These are phyloP conservation scores for Penicillium cataractarum DNA, from an alignment of 495 filamentous ascomycete species.

Conservation along the genomic window DNA sequence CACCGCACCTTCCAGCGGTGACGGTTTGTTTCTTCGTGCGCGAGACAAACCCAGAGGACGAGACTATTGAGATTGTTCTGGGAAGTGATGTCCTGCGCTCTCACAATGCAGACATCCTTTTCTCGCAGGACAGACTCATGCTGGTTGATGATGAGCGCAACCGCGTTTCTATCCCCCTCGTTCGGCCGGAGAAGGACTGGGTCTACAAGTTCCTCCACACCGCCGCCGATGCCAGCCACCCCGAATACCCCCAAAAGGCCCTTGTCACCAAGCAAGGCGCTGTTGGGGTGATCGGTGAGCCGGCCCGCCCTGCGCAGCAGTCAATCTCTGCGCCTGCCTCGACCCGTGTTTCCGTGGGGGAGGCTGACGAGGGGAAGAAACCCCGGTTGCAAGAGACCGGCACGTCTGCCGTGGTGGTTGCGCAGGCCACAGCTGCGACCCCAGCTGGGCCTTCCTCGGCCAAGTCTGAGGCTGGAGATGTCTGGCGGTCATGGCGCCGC, in stretches of 20 bases:
- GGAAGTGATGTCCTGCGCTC: constrained; percentile 86
- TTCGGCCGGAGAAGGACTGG: constrained; percentile 85
- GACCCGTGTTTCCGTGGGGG: constrained; percentile 33
- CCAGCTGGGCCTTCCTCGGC: constrained; percentile 39
- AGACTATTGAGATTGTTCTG: constrained; percentile 75
- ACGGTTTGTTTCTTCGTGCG: constrained; percentile 76
- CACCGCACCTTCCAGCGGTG: constrained; percentile 77
- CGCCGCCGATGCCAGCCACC: constrained; percentile 39
- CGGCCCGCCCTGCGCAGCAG: constrained; percentile 15
- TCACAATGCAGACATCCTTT: constrained; percentile 87
- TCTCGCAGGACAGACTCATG: constrained; percentile 86
- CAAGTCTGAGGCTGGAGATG: constrained; percentile 52
- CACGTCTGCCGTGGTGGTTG: not conserved
- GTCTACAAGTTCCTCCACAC: constrained; percentile 77
- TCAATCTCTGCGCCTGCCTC: constrained; percentile 30
- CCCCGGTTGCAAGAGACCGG: constrained; percentile 14
- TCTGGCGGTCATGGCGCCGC: constrained; percentile 74
- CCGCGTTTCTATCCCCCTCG: constrained; percentile 90
- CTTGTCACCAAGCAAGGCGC: constrained; percentile 25
- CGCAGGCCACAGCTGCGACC: constrained; percentile 1
- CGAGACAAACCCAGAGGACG: constrained; percentile 54
- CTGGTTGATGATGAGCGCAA: constrained; percentile 85
- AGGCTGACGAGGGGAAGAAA: constrained; percentile 45
- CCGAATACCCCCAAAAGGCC: constrained; percentile 7
- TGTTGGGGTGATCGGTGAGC: constrained; percentile 38